Conservation (phyloP, 768 basidiomycete genomes). For the Termitomyces sp. region DNA sequence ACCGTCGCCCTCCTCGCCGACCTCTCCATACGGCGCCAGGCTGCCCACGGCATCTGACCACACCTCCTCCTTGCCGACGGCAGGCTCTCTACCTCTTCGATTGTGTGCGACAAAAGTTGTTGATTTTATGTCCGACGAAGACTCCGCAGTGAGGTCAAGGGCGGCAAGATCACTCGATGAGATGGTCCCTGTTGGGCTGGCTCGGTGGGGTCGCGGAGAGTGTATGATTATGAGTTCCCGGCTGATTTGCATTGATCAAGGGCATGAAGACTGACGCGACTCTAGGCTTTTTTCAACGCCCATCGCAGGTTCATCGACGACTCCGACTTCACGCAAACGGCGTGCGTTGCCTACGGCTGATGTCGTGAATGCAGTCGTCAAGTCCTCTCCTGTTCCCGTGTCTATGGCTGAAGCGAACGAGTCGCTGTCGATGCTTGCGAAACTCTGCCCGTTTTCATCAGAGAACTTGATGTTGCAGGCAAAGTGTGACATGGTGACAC, state of each 20-base stretch:
- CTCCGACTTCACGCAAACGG: constrained; percentile 61
- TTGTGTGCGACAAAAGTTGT: no score
- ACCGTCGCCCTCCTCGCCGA: constrained; percentile 34
- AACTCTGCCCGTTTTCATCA: constrained; percentile 81
- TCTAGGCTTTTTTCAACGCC: constrained; percentile 72
- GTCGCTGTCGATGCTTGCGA: constrained; percentile 59
- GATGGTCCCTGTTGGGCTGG: no score
- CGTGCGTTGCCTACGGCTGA: constrained; percentile 65
- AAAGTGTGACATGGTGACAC: no score
- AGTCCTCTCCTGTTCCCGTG: constrained; percentile 78
- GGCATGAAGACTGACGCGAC: neutral
- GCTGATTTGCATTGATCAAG: neutral
- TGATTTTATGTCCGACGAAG: no score
- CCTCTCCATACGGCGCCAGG: constrained; percentile 29
- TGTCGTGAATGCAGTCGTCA: constrained; percentile 63
- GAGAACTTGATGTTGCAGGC: constrained; percentile 43
- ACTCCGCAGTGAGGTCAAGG: no score
- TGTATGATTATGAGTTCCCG: constrained; percentile 68
- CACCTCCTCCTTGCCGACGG: constrained; percentile 41
- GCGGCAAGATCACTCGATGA: no score
- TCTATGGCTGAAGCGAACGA: constrained; percentile 75
- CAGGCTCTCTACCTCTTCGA: no score
- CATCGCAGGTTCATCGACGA: constrained; percentile 38
- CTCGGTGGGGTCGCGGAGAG: no score
- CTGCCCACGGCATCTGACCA: constrained; percentile 24